phyloP scores from a whole-genome alignment of 257 asterid genomes.

The Fraxinus excelsior region DNA sequence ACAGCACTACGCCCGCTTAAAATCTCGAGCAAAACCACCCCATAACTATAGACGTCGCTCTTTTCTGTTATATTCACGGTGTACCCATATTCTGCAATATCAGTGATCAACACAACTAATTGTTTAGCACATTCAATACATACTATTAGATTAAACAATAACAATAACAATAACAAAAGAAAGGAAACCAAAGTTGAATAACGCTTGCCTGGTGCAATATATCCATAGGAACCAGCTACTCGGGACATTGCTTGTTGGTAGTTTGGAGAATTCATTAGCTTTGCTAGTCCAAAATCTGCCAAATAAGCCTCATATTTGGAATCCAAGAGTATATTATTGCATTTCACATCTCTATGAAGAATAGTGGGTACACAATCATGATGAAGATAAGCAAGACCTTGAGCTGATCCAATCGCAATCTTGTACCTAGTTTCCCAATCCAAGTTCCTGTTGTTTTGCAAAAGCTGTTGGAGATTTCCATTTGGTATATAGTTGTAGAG shows the following conservation, averaged over 20 bases:
- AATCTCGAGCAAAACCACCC: slow-evolving; percentile 85
- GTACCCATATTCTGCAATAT: slow-evolving; percentile 85
- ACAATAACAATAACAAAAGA: background rate
- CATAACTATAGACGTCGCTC: slow-evolving; percentile 94
- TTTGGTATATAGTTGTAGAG: slow-evolving; percentile 80
- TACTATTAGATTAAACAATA: background rate
- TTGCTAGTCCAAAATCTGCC: slow-evolving; percentile 98
- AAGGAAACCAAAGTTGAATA: background rate
- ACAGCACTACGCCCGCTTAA: slow-evolving; percentile 84
- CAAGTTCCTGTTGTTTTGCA: slow-evolving; percentile 67
- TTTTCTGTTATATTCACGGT: slow-evolving; percentile 84
- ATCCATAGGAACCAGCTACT: slow-evolving; percentile 92
- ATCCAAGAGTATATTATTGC: slow-evolving; percentile 88
- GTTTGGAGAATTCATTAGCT: slow-evolving; percentile 79
- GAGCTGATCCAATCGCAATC: slow-evolving; percentile 89
- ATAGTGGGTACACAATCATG: slow-evolving; percentile 88
- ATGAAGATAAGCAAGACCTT: slow-evolving; percentile 91
- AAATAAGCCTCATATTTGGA: slow-evolving; percentile 79
- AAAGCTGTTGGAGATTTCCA: slow-evolving; percentile 85
- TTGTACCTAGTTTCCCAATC: slow-evolving; percentile 94
- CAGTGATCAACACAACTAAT: background rate
- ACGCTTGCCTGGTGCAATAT: slow-evolving; percentile 91
- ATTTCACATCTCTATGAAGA: slow-evolving; percentile 89
- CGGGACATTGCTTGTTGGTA: slow-evolving; percentile 87
- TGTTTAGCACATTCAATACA: background rate